Percentiles rank a stretch among this genome's conserved stretches.
Evolutionary conservation across 805 yeast species (phyloP).

Genomic region (Naumovozyma castellii): DNA sequence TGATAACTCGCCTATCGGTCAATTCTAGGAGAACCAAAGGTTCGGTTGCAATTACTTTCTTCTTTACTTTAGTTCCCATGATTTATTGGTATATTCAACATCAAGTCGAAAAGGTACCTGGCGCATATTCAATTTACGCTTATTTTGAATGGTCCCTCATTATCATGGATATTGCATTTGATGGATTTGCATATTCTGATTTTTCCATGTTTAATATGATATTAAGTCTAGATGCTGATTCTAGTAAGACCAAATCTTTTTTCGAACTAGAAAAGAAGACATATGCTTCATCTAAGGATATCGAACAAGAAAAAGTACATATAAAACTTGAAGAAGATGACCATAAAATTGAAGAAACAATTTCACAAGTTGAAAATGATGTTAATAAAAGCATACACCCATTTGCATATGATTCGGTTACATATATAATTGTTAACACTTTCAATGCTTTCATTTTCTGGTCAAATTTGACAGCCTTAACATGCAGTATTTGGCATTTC

Average conservation of each 20-base stretch:
- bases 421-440: constrained; percentile 31
- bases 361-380: background rate
- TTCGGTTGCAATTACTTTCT: constrained; percentile 52
- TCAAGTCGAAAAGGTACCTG: constrained; percentile 75
- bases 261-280: constrained; percentile 1
- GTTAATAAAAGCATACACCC: background rate
- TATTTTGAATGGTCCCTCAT: constrained; percentile 91
- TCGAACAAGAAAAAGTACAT: constrained; percentile 4
- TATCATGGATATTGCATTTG: constrained; percentile 74
- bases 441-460: constrained; percentile 73
- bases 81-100: constrained; percentile 87
- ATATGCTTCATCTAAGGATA: background rate
- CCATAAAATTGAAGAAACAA: background rate
- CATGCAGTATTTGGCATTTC: constrained; percentile 89
- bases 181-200: constrained; percentile 66
- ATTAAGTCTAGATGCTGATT: constrained; percentile 11
- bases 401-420: constrained; percentile 16
- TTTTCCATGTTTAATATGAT: constrained; percentile 51
- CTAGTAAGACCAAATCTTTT: constrained; percentile 16
- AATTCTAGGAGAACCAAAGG: constrained; percentile 32
- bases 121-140: constrained; percentile 94
- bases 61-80: constrained; percentile 67
- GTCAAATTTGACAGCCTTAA: constrained; percentile 73
- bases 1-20: constrained; percentile 43
- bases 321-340: constrained; percentile 1